Evolutionary conservation across 2,329 filamentous ascomycete species (phyloP).

Genomic region (Phialophora verrucosa): DNA sequence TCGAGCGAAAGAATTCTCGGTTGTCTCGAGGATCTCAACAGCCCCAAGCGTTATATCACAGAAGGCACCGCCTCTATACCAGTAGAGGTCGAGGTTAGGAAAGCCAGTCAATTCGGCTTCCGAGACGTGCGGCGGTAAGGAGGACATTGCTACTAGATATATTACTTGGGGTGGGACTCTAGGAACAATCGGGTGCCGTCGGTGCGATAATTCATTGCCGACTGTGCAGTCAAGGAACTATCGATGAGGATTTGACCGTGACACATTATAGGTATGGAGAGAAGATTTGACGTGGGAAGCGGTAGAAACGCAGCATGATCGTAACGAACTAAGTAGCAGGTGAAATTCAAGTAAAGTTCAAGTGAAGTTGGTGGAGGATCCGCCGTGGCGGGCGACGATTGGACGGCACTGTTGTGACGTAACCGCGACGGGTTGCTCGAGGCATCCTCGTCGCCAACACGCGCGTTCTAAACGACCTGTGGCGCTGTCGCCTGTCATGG

Average conservation of each 20-base stretch:
- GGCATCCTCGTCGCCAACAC: not conserved
- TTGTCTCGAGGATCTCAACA: no score
- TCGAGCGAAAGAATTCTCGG: no score
- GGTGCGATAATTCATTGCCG: not conserved
- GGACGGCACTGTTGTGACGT: constrained; percentile 2
- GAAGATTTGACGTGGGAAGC: not conserved
- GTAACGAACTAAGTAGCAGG: not conserved
- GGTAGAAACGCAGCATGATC: not conserved
- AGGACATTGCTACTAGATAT: no score
- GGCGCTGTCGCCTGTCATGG: not conserved
- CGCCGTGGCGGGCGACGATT: not conserved
- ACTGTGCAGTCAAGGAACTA: not conserved
- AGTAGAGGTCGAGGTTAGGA: no score
- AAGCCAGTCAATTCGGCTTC: no score
- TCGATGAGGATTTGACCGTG: not conserved
- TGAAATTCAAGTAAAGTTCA: not conserved
- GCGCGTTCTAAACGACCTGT: not conserved
- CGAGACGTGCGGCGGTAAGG: no score
- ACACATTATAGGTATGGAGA: not conserved
- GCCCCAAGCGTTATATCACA: no score
- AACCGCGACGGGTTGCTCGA: not conserved
- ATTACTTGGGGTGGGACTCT: no score
- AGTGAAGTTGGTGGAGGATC: not conserved
- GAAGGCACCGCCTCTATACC: no score
- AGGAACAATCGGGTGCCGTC: no score